Evolutionary conservation across 2,329 filamentous ascomycete genomes (phyloP).

Genomic region (Talaromyces sp.): DNA sequence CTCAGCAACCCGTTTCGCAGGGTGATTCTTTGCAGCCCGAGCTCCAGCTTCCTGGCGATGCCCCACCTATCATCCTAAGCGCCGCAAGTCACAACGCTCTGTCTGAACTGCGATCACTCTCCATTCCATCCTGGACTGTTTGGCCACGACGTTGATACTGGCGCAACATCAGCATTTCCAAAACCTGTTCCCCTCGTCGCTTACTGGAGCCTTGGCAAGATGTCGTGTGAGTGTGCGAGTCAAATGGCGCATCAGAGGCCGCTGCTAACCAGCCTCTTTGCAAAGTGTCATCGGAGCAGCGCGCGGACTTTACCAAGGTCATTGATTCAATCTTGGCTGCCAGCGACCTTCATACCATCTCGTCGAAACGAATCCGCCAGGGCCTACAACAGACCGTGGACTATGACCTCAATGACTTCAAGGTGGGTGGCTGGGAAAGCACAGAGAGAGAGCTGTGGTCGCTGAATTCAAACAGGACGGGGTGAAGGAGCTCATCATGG

Average conservation of each 20-base stretch:
- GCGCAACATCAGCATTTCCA: not conserved
- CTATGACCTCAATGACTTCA: conserved; percentile 57
- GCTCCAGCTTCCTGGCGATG: conserved; percentile 16
- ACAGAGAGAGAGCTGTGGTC: not conserved
- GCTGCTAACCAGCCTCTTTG: conserved; percentile 9
- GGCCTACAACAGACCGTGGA: conserved; percentile 54
- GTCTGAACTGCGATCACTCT: conserved; percentile 4
- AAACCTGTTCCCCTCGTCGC: not conserved
- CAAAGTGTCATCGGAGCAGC: conserved; percentile 44
- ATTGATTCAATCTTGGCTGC: conserved; percentile 57
- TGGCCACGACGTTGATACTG: too few relatives aligned
- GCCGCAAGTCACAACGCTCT: conserved; percentile 20
- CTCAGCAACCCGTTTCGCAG: not conserved
- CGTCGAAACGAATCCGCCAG: conserved; percentile 60
- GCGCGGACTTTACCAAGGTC: conserved; percentile 49
- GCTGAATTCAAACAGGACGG: conserved; percentile 47
- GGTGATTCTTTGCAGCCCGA: not conserved
- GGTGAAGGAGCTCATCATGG: conserved; percentile 66
- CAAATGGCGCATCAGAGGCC: not conserved
- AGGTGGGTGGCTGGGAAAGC: conserved; percentile 39
- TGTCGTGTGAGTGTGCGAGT: conserved; percentile 30
- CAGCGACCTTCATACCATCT: conserved; percentile 59
- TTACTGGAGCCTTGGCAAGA: conserved; percentile 15
- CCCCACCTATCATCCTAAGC: conserved; percentile 31
- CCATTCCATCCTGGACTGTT: conserved; percentile 14